Conservation (phyloP, 345 rosid species). For the Syzygium grande region DNA sequence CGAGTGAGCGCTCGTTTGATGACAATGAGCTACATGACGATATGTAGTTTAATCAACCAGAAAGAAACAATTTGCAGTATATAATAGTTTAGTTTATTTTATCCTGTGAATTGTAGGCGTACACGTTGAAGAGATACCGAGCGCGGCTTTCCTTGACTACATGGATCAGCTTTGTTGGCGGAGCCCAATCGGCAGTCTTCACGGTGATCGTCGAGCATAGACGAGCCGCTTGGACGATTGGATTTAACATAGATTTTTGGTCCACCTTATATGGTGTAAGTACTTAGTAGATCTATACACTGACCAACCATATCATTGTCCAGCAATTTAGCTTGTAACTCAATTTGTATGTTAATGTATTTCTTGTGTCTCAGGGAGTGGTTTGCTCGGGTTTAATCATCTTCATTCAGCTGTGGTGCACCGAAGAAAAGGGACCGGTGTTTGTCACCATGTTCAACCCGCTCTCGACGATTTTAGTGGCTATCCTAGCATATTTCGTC, state of each 20-base stretch:
- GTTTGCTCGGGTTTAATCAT: slow-evolving; percentile 34
- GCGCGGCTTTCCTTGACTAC: slow-evolving; percentile 58
- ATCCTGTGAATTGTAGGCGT: slow-evolving; percentile 23
- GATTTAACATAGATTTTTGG: slow-evolving; percentile 49
- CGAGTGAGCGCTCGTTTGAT: background rate
- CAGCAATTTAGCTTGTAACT: background rate
- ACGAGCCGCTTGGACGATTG: slow-evolving; percentile 41
- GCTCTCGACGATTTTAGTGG: slow-evolving; percentile 38
- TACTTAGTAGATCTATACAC: background rate
- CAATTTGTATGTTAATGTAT: background rate
- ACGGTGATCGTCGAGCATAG: slow-evolving; percentile 33
- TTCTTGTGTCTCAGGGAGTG: slow-evolving; percentile 38
- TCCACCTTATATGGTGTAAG: slow-evolving; percentile 54
- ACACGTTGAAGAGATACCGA: slow-evolving; percentile 50
- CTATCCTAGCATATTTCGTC: slow-evolving; percentile 39
- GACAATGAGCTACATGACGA: background rate
- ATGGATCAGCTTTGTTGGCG: slow-evolving; percentile 57
- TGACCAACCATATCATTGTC: background rate
- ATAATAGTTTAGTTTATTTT: background rate
- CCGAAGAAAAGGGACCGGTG: slow-evolving; percentile 45
- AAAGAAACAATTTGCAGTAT: background rate
- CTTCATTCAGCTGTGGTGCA: slow-evolving; percentile 52
- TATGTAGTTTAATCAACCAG: background rate
- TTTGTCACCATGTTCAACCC: slow-evolving; percentile 64
- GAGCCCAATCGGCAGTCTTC: slow-evolving; percentile 51